phyloP scores from a whole-genome alignment of 2,329 filamentous ascomycete species.

The Decorospora gaudefroyi region DNA sequence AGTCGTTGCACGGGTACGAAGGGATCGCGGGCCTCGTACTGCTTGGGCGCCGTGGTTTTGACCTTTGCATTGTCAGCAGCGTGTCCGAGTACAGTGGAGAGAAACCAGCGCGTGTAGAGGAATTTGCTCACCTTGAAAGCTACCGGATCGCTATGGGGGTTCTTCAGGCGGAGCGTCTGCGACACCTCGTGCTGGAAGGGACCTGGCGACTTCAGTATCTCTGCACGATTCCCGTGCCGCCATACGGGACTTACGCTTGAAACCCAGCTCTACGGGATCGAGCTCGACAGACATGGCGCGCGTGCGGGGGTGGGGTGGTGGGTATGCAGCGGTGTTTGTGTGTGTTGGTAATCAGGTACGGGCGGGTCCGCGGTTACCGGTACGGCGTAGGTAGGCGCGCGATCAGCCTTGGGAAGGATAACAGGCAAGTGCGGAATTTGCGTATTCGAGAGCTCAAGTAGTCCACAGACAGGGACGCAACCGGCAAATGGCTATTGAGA shows the following conservation, averaged over 20 bases:
- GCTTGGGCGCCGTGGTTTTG: slow-evolving; percentile 98
- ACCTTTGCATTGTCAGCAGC: slow-evolving; percentile 62
- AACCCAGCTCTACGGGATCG: slow-evolving; percentile 86
- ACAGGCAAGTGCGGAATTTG: slow-evolving; percentile 10
- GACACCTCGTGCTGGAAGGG: slow-evolving; percentile 68
- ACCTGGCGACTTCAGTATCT: slow-evolving; percentile 50
- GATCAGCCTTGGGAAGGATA: slow-evolving; percentile 15
- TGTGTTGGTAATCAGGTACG: slow-evolving; percentile 40
- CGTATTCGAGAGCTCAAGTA: slow-evolving; percentile 2
- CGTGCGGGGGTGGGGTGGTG: slow-evolving; percentile 15
- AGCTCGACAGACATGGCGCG: slow-evolving; percentile 90
- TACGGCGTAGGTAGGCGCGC: slow-evolving; percentile 23
- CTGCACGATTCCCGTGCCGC: not conserved
- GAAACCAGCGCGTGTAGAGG: not conserved
- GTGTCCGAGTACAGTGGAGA: not conserved
- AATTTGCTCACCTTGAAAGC: slow-evolving; percentile 65
- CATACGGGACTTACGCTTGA: slow-evolving; percentile 71
- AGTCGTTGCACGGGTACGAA: slow-evolving; percentile 22
- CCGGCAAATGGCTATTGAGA: slow-evolving; percentile 7
- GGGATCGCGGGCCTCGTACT: slow-evolving; percentile 65
- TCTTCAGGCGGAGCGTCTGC: slow-evolving; percentile 63
- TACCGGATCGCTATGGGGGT: slow-evolving; percentile 61
- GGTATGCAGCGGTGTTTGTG: slow-evolving; percentile 19
- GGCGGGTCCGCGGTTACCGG: slow-evolving; percentile 18
- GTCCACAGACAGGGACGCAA: slow-evolving; percentile 3